Evolutionary conservation across 768 basidiomycete species (phyloP), one percentile per base, ranked within the genome.

Genomic region (Mycena amicta): DNA sequence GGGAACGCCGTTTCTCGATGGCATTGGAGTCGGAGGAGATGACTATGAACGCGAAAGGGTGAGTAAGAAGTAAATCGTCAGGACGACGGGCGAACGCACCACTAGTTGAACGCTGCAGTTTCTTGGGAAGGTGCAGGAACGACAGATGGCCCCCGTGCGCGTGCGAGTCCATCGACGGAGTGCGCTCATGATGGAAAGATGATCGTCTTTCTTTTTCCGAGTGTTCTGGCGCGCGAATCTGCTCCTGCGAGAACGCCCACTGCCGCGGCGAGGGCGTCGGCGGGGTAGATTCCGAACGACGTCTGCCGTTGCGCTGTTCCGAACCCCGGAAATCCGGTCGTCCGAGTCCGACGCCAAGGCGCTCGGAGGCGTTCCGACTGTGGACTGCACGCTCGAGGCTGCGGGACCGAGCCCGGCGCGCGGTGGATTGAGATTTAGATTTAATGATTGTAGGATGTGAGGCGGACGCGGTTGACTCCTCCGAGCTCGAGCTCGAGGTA

Each of bases 241-340:
- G 25, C 26, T 49, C 25, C 47, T 59, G 51, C 13, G 57, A 55
- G 16, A 30, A 27, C 11, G 31, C 56, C 61, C 62, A 59, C 31
- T 49, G 47, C 11, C 47, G 23, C 25, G 58, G 58, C 3, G 52
- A n/a, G 2, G 62, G 62, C 2, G 62, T 59, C 26, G 62, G 62
- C 15, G 62, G 62, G 3, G 62, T 53, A 12, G 62, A 63, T 15
- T 54, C 62, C 27, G 61, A 63, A 11, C 61, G 53, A 20, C 57
- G 57, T 41, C 40, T 57, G 50, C 3, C 20, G 28, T 3, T 25
- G 27, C 16, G 53, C 29, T 23, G 33, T 53, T 18, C 51, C 33
- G 43, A n/a, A 8, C 6, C 43, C 13, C 43, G 43, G 5, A 63
- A 59, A 41, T 53, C 57, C 16, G 56, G 55, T 2, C 61, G 57